A percentile compares a stretch with the other conserved stretches of the same genome.
Conservation (phyloP, 129 eudicot genomes). For the Flaveria ramosissima region DNA sequence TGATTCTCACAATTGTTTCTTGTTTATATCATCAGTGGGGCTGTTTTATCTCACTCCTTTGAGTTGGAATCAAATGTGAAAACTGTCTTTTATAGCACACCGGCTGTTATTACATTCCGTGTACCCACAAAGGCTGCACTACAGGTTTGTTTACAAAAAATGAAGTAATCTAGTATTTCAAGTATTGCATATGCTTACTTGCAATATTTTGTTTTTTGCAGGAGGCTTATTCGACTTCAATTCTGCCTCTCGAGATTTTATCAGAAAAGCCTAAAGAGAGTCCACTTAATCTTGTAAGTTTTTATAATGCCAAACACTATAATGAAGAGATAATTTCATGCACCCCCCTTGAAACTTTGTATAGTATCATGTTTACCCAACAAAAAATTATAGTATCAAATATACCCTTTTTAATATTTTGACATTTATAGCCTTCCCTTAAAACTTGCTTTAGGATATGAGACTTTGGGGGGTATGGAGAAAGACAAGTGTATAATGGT, state of each 20-base stretch:
- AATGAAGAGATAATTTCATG: not conserved
- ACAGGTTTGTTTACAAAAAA: conserved; percentile 51
- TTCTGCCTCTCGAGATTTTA: conserved; percentile 76
- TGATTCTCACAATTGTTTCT: conserved; percentile 16
- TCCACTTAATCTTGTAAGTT: conserved; percentile 61
- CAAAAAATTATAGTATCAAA: not conserved
- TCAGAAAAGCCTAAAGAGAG: conserved; percentile 70
- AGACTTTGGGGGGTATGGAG: not conserved
- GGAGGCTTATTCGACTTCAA: conserved; percentile 89
- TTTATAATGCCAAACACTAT: not conserved
- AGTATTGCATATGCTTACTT: not conserved
- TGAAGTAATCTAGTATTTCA: conserved; percentile 5
- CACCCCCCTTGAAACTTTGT: not conserved
- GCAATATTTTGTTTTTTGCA: conserved; percentile 22
- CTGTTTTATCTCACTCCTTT: conserved; percentile 69
- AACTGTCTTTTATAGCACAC: conserved; percentile 63
- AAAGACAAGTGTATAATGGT: not conserved
- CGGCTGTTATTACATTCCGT: conserved; percentile 81
- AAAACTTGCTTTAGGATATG: not conserved
- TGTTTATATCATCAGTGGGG: conserved; percentile 52
- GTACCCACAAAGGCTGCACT: conserved; percentile 74
- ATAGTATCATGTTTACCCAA: not conserved
- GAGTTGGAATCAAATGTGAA: conserved; percentile 72
- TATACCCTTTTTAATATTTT: not conserved
- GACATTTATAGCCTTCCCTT: not conserved